Conservation (phyloP, 169 alveolate genomes). For the Plasmodium gonderi region DNA sequence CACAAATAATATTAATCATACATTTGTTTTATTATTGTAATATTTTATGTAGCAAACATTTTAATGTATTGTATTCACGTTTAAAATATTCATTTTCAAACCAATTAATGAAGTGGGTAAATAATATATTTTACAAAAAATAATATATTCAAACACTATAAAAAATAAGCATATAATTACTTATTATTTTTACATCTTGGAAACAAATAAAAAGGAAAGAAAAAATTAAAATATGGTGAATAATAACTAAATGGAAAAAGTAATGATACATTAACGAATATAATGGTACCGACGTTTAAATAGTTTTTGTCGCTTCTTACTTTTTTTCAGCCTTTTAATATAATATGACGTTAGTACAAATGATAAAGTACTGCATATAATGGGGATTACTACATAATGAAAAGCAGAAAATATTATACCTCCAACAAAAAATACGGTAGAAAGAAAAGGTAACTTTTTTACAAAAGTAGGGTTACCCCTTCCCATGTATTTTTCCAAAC, state of each 20-base stretch:
- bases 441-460: not conserved
- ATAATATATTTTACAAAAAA: not conserved
- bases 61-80: not conserved
- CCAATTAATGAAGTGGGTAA: not conserved
- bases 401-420: not conserved
- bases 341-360: slow-evolving; percentile 7
- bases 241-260: not conserved
- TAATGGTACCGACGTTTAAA: not conserved
- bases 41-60: not conserved
- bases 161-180: not conserved
- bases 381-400: not conserved
- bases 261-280: not conserved
- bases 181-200: not conserved
- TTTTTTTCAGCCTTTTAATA: not conserved
- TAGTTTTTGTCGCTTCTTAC: not conserved
- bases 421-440: slow-evolving; percentile 3
- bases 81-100: not conserved
- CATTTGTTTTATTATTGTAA: not conserved
- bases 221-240: not conserved
- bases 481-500: not conserved
- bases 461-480: not conserved
- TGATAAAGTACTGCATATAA: slow-evolving; percentile 13
- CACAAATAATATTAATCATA: not conserved
- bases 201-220: not conserved
- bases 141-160: not conserved